phyloP scores from a whole-genome alignment of 2,329 filamentous ascomycete genomes.

The Plectosphaerella plurivora region DNA sequence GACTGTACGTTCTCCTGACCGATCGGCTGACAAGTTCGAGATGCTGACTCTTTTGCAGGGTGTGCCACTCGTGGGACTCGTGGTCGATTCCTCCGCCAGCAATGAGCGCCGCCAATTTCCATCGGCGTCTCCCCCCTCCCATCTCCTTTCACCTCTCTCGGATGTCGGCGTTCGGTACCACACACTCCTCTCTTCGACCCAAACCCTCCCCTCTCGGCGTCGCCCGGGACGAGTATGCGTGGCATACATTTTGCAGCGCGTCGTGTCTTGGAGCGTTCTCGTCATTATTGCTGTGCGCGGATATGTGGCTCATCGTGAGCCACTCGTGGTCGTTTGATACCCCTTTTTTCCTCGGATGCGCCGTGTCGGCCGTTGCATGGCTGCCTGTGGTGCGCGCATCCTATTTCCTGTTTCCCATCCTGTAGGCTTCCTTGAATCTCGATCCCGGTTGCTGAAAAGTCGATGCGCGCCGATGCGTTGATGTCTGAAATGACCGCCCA shows the following conservation, averaged over 20 bases:
- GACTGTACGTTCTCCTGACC: conserved; percentile 34
- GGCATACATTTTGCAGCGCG: neutral
- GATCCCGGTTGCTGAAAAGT: no score
- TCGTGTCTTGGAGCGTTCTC: no score
- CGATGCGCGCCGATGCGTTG: no score
- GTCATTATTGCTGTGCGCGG: no score
- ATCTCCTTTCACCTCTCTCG: neutral
- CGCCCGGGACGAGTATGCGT: neutral
- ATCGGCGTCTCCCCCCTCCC: neutral
- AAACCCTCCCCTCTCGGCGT: neutral
- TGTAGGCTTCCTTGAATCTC: no score
- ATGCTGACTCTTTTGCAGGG: conserved; percentile 5
- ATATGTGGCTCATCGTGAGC: no score
- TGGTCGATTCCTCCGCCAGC: conserved; percentile 13
- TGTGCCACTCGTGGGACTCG: conserved; percentile 12
- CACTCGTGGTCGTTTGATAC: no score
- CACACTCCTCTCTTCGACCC: neutral
- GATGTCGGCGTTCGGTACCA: neutral
- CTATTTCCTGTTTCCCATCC: no score
- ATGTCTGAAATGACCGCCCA: no score
- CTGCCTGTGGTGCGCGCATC: no score
- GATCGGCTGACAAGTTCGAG: conserved; percentile 1
- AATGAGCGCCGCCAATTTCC: neutral
- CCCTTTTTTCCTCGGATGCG: no score
- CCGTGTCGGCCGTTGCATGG: no score